phyloP scores from a whole-genome alignment of 1,139 yeast species.

The Pichia sp. region DNA sequence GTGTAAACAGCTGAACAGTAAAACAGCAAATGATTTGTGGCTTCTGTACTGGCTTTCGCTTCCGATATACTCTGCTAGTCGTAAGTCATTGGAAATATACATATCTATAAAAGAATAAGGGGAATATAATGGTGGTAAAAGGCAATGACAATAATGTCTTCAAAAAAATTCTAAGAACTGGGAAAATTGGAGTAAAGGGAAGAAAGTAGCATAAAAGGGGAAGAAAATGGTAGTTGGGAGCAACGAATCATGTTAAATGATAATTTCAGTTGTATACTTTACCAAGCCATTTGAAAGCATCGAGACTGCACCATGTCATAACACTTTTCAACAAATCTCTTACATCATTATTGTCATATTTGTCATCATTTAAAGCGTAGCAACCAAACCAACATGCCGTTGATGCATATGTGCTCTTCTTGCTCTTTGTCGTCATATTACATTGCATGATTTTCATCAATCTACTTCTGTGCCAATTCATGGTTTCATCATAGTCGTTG shows the following conservation, averaged over 20 bases:
- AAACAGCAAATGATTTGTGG: too few relatives aligned
- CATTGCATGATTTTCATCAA: slow-evolving; percentile 24
- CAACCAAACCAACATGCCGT: slow-evolving; percentile 10
- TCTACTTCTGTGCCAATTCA: slow-evolving; percentile 31
- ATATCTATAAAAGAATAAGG: too few relatives aligned
- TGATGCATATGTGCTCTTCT: slow-evolving; percentile 8
- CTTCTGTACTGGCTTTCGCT: too few relatives aligned
- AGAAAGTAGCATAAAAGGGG: background rate
- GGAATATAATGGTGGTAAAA: too few relatives aligned
- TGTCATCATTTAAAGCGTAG: slow-evolving; percentile 8
- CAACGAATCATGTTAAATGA: too few relatives aligned
- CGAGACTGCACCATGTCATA: slow-evolving; percentile 22
- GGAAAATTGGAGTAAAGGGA: background rate
- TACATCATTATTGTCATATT: slow-evolving; percentile 27
- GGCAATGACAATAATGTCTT: too few relatives aligned
- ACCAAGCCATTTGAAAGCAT: slow-evolving; percentile 9
- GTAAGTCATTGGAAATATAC: too few relatives aligned
- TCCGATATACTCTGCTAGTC: too few relatives aligned
- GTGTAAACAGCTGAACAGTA: too few relatives aligned
- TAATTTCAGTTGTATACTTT: background rate
- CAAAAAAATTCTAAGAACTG: too few relatives aligned
- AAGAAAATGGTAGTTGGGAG: background rate
- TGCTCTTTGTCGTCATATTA: slow-evolving; percentile 11
- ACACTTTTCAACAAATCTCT: slow-evolving; percentile 28
- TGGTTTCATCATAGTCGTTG: slow-evolving; percentile 23